phyloP scores from a whole-genome alignment of 306 rosid species.

The Potentilla sterilis region DNA sequence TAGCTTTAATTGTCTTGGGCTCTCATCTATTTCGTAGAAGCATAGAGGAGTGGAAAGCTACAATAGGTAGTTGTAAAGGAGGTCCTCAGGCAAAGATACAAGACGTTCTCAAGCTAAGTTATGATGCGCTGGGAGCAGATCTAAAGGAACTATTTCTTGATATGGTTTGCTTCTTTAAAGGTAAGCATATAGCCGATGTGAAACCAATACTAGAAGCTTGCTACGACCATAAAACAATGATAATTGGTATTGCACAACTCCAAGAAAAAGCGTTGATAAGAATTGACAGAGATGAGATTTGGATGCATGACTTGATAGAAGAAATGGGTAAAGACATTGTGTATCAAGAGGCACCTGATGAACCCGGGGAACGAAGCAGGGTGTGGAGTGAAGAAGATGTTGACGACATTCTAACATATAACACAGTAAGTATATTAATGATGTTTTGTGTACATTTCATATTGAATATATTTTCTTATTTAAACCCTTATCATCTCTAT shows the following conservation, averaged over 20 bases:
- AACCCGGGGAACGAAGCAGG: not conserved
- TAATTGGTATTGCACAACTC: not conserved
- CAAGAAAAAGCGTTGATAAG: constrained; percentile 12
- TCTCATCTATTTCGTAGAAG: constrained; percentile 23
- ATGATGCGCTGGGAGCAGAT: constrained; percentile 25
- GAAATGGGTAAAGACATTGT: constrained; percentile 35
- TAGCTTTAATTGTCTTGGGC: constrained; percentile 42
- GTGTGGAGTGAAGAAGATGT: not conserved
- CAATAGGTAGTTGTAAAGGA: constrained; percentile 29
- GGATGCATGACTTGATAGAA: constrained; percentile 47
- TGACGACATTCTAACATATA: not conserved
- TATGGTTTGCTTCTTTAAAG: constrained; percentile 41
- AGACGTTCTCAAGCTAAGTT: constrained; percentile 33
- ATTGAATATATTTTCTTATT: no score
- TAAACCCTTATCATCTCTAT: no score
- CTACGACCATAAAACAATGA: constrained; percentile 2
- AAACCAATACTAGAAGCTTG: constrained; percentile 35
- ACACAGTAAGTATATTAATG: not conserved
- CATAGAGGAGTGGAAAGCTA: constrained; percentile 32
- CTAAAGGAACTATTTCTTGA: constrained; percentile 27
- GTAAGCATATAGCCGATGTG: constrained; percentile 1
- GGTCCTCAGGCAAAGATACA: constrained; percentile 31
- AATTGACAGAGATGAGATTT: not conserved
- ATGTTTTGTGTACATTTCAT: no score
- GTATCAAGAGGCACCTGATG: no score